phyloP scores from a whole-genome alignment of 148 eudicot species.

The Chenopodium suecicum region DNA sequence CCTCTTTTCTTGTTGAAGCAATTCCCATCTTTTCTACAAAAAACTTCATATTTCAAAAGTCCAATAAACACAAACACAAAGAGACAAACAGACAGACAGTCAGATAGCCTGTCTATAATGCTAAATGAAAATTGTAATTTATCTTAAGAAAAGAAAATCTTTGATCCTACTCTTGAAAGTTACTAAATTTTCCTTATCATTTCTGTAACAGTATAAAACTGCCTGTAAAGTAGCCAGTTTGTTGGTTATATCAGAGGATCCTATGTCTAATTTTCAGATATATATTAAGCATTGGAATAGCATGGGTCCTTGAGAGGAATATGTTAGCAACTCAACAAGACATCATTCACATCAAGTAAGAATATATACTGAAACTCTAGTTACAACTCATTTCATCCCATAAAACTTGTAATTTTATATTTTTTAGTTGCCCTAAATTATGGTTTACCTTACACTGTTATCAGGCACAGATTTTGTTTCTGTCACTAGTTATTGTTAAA shows the following conservation, averaged over 20 bases:
- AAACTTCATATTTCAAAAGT: conserved; percentile 25
- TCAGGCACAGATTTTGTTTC: no score
- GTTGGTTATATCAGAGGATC: no score
- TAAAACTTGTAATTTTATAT: not conserved
- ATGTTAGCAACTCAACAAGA: not conserved
- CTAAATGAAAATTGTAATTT: no score
- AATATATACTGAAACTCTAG: not conserved
- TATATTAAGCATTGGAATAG: not conserved
- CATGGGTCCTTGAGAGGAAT: not conserved
- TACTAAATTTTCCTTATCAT: no score
- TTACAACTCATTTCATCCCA: not conserved
- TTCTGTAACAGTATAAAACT: no score
- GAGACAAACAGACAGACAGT: not conserved
- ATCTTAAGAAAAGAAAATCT: no score
- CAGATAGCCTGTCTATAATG: no score
- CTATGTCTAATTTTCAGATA: no score
- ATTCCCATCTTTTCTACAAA: conserved; percentile 92
- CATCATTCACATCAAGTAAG: not conserved
- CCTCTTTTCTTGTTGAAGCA: conserved; percentile 62
- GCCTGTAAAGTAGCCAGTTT: no score
- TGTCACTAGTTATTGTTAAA: no score
- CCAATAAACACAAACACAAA: not conserved
- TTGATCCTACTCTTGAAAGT: no score
- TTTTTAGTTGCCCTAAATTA: not conserved
- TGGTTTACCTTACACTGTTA: not conserved